Conservation (phyloP, 768 basidiomycete species). For the Pisolithus orientalis region DNA sequence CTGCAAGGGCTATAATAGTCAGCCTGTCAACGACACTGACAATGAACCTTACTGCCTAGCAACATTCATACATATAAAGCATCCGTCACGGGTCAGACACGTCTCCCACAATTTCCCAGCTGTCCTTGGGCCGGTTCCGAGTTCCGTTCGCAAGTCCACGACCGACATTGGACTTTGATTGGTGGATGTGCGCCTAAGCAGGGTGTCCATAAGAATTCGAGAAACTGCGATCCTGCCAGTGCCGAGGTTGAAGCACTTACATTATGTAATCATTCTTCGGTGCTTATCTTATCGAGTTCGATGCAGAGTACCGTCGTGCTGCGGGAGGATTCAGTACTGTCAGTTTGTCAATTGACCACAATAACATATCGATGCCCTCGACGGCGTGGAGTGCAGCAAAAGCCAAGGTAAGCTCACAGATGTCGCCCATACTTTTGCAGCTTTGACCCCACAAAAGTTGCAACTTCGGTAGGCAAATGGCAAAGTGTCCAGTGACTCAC, state of each 20-base stretch:
- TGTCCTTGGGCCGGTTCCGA: too few species aligned
- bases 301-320: background rate
- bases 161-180: too few species aligned
- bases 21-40: background rate
- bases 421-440: background rate
- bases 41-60: background rate
- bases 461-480: slow-evolving; percentile 37
- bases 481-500: background rate
- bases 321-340: background rate
- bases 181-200: too few species aligned
- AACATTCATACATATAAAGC: background rate
- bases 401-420: slow-evolving; percentile 39
- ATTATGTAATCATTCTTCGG: too few species aligned
- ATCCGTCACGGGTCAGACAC: too few species aligned
- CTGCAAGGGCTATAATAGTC: background rate
- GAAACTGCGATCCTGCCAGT: too few species aligned
- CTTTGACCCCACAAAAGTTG: slow-evolving; percentile 28
- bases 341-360: background rate
- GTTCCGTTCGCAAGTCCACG: too few species aligned
- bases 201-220: too few species aligned
- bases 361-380: slow-evolving; percentile 21
- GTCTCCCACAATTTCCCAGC: too few species aligned
- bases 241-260: too few species aligned
- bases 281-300: background rate
- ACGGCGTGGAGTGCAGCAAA: slow-evolving; percentile 54